phyloP scores from a whole-genome alignment of 495 filamentous ascomycete species.

The Durotheca rogersii region DNA sequence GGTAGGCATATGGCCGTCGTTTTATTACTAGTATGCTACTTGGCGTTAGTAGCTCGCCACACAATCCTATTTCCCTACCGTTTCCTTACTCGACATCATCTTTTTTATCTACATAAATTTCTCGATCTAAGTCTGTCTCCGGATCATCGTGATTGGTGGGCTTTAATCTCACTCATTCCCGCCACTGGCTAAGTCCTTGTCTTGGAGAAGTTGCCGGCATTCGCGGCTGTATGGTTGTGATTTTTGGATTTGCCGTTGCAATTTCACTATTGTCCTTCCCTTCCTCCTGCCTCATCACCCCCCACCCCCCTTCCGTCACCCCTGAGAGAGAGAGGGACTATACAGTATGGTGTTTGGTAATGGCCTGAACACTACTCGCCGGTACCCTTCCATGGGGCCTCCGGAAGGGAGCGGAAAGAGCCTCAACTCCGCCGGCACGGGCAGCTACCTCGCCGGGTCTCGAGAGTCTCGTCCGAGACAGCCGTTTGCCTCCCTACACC shows the following conservation, averaged over 20 bases:
- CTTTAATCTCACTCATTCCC: constrained; percentile 27
- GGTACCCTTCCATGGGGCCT: constrained; percentile 5
- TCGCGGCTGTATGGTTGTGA: not conserved
- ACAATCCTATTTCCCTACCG: constrained; percentile 1
- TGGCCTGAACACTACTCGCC: constrained; percentile 7
- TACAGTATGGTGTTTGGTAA: constrained; percentile 18
- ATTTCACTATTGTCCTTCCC: not conserved
- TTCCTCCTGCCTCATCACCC: not conserved
- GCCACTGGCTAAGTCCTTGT: constrained; percentile 21
- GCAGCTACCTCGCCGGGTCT: constrained; percentile 9
- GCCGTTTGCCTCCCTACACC: constrained; percentile 14
- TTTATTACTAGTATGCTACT: no score
- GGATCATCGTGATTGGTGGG: constrained; percentile 27
- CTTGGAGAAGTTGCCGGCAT: constrained; percentile 2
- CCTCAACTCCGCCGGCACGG: constrained; percentile 4
- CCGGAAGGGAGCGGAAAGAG: constrained; percentile 1
- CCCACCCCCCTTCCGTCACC: not conserved
- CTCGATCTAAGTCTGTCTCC: constrained; percentile 1
- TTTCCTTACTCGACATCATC: constrained; percentile 12
- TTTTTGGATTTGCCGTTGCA: not conserved
- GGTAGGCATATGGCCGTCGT: constrained; percentile 52
- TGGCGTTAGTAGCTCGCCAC: no score
- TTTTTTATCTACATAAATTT: constrained; percentile 15
- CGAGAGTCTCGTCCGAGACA: constrained; percentile 4
- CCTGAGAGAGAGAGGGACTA: not conserved